These are phyloP conservation scores for Sequoiadendron giganteum DNA, from an alignment of 75 land plant genomes.

Conservation along the genomic window DNA sequence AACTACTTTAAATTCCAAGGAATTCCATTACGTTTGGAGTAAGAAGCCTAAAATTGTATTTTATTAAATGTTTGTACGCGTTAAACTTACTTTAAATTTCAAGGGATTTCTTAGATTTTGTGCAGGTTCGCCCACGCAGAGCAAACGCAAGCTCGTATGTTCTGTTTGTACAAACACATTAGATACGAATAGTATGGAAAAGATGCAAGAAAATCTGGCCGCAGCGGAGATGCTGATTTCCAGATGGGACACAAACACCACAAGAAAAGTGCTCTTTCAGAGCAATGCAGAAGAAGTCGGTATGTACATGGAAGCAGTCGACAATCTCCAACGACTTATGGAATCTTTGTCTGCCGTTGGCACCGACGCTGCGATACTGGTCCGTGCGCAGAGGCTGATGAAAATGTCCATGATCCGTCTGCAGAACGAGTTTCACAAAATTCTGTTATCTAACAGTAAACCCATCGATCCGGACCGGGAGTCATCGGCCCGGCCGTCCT, in stretches of 20 bases:
- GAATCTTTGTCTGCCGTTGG: slow-evolving; percentile 5
- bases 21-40: no score
- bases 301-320: slow-evolving; percentile 26
- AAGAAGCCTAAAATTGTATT: no score
- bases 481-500: not conserved
- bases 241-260: slow-evolving; percentile 27
- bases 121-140: no score
- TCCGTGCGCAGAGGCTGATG: slow-evolving; percentile 56
- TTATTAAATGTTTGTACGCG: no score
- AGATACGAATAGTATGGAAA: slow-evolving; percentile 38
- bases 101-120: no score
- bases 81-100: no score
- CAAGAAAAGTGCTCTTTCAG: slow-evolving; percentile 17
- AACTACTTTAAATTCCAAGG: no score
- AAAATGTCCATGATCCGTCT: slow-evolving; percentile 63
- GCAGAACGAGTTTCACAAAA: slow-evolving; percentile 61
- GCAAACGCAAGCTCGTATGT: no score
- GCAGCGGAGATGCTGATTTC: slow-evolving; percentile 24
- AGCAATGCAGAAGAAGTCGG: slow-evolving; percentile 25
- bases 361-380: slow-evolving; percentile 24
- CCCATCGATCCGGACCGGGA: slow-evolving; percentile 20
- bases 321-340: slow-evolving; percentile 39
- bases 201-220: slow-evolving; percentile 31
- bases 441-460: slow-evolving; percentile 34
- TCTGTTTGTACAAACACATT: no score